phyloP scores from a whole-genome alignment of 2,329 filamentous ascomycete genomes.

The Tolypocladium album region DNA sequence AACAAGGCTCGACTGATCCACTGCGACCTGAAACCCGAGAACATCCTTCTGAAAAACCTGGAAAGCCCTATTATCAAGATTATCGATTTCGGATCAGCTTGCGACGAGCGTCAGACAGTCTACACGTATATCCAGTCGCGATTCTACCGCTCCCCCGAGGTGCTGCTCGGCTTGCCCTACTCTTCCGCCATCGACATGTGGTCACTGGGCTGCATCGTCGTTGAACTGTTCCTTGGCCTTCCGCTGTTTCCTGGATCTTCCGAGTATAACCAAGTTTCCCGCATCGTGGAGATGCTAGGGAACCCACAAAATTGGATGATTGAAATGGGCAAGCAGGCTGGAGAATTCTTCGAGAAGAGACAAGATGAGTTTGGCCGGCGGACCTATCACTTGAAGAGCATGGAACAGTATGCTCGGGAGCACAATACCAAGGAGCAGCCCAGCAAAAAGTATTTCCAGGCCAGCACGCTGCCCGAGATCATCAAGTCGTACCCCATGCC shows the following conservation, averaged over 20 bases:
- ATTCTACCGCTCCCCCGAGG: conserved; percentile 95
- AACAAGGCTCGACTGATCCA: conserved; percentile 97
- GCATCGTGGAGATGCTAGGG: conserved; percentile 96
- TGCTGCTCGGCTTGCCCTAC: conserved; percentile 89
- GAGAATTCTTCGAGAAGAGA: conserved; percentile 91
- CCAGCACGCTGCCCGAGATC: conserved; percentile 87
- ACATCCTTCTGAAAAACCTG: conserved; percentile 93
- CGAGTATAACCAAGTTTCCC: conserved; percentile 95
- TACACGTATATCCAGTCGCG: conserved; percentile 99
- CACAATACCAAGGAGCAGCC: conserved; percentile 96
- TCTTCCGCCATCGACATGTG: conserved; percentile 99
- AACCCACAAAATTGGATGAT: conserved; percentile 98
- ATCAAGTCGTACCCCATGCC: conserved; percentile 98
- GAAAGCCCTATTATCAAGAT: conserved; percentile 99
- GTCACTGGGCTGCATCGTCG: conserved; percentile 96
- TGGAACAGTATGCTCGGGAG: conserved; percentile 96
- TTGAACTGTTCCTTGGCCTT: conserved; percentile 89
- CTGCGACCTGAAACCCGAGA: conserved; percentile 96
- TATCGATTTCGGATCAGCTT: conserved; percentile 97
- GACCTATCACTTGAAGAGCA: conserved; percentile 85
- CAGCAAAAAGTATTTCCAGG: conserved; percentile 99
- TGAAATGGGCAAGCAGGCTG: conserved; percentile 95
- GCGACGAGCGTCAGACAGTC: conserved; percentile 94
- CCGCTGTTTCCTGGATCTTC: conserved; percentile 94
- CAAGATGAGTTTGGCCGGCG: conserved; percentile 86